phyloP scores from a whole-genome alignment of 768 basidiomycete species.

The Tricholoma flavovirens region DNA sequence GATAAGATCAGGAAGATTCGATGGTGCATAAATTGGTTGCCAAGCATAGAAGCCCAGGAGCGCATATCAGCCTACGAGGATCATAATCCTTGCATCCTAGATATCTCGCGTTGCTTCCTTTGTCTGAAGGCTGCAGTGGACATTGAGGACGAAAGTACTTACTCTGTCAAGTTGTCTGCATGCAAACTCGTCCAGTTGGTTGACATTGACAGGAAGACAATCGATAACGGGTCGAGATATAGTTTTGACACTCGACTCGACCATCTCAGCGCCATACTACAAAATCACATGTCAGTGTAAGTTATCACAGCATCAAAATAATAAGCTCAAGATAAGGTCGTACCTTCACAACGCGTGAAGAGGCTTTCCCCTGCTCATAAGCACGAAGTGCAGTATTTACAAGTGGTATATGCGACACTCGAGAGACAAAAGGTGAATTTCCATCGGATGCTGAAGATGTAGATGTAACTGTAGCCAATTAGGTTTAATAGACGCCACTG shows the following conservation, averaged over 20 bases:
- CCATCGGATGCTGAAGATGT: slow-evolving; percentile 11
- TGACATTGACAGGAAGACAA: slow-evolving; percentile 66
- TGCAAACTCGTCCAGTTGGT: slow-evolving; percentile 80
- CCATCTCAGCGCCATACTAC: slow-evolving; percentile 83
- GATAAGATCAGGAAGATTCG: neutral
- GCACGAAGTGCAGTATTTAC: slow-evolving; percentile 66
- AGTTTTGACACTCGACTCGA: slow-evolving; percentile 77
- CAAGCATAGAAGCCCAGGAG: neutral
- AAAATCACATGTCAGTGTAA: slow-evolving; percentile 18
- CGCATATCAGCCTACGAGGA: neutral
- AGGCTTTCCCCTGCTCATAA: slow-evolving; percentile 81
- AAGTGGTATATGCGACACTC: slow-evolving; percentile 67
- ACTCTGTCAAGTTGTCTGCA: slow-evolving; percentile 84
- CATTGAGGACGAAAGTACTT: slow-evolving; percentile 22
- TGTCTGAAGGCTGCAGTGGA: no score
- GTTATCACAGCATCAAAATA: slow-evolving; percentile 2
- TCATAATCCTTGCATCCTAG: neutral
- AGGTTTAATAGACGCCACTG: neutral
- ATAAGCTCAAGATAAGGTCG: slow-evolving; percentile 10
- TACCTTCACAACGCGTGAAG: slow-evolving; percentile 82
- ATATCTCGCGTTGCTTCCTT: no score
- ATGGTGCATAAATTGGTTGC: neutral
- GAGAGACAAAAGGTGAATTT: slow-evolving; percentile 32
- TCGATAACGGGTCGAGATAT: slow-evolving; percentile 80
- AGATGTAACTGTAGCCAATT: slow-evolving; percentile 2